Conservation (phyloP, 1,139 yeast species). For the Meyerozyma sp. region DNA sequence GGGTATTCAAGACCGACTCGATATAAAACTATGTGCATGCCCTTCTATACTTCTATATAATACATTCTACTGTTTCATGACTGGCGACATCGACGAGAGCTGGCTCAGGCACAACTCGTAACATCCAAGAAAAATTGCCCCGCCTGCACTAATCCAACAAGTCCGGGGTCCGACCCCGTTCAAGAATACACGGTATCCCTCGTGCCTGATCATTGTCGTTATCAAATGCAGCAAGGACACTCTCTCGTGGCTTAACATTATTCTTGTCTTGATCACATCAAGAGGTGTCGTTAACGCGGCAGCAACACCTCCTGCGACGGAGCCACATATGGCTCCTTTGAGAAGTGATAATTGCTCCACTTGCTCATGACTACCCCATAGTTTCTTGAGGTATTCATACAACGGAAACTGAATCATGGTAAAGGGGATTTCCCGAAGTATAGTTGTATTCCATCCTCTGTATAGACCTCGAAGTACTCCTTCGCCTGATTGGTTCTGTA, state of each 20-base stretch:
- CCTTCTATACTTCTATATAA: background rate
- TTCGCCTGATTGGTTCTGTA: constrained; percentile 62
- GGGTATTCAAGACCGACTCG: too few species aligned
- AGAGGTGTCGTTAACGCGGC: constrained; percentile 93
- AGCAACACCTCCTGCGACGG: constrained; percentile 90
- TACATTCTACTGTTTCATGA: background rate
- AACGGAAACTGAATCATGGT: constrained; percentile 93
- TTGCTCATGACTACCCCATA: constrained; percentile 35
- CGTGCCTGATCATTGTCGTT: constrained; percentile 47
- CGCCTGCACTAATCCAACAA: constrained; percentile 97
- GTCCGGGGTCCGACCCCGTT: constrained; percentile 92
- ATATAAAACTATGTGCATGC: background rate
- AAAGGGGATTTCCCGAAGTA: constrained; percentile 92
- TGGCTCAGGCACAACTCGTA: constrained; percentile 64
- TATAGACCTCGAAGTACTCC: constrained; percentile 76
- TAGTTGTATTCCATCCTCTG: constrained; percentile 90
- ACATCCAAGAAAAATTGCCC: constrained; percentile 92
- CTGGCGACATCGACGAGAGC: background rate
- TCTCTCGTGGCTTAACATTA: constrained; percentile 66
- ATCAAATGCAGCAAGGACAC: constrained; percentile 45
- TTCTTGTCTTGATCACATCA: constrained; percentile 86
- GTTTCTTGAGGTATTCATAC: constrained; percentile 72
- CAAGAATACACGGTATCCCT: constrained; percentile 64
- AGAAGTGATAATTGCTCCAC: constrained; percentile 45
- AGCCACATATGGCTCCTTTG: constrained; percentile 92